Evolutionary conservation across 306 rosid species (phyloP), one percentile per base, ranked within the genome.

Genomic region (Potentilla sterilis): DNA sequence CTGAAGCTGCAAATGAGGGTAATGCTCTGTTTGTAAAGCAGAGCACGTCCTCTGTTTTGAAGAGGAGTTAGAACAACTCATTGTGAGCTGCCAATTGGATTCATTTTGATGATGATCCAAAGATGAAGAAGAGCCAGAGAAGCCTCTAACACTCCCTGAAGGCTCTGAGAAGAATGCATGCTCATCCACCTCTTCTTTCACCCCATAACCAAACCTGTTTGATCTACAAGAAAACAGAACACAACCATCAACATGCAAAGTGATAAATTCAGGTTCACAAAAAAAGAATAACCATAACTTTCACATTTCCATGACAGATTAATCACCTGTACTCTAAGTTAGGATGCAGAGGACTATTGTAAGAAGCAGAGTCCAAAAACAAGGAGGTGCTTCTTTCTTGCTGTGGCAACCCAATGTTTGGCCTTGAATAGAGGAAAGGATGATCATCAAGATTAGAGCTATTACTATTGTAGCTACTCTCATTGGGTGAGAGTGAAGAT

Each of bases 91-190:
- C 97, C 97, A 89, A 5, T 65, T 65, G 47, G 93, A 79, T 69
- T 89, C 93, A 46, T 65, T 41, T 18, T 65, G 44, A 65, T 65
- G 28, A 38, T 65, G 69, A 40, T 90, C 88, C 82, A 86, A 72
- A 4, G 97, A 87, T 65, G 98, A 90, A 80, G 98, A 90, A 80
- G 91, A 74, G 11, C 68, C 85, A 48, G 96, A 86, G 81, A 90
- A 91, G 83, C 87, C 86, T 64, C 88, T 88, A 84, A 79, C 83
- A n/a, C 83, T 85, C 72, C 94, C 90, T 55, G 96, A 88, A 44
- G 98, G 93, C 77, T 95, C 97, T 2, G 96, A 89, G 88, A 92
- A 95, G 88, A 95, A 92, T 71, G 88, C 89, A 81, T 89, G 92
- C 77, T 92, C 98, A 81, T 84, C 94, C 55, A 85, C 93, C 65